These are phyloP conservation scores for Cocos nucifera DNA, from an alignment of 176 grass and related monocot species.

Conservation along the genomic window DNA sequence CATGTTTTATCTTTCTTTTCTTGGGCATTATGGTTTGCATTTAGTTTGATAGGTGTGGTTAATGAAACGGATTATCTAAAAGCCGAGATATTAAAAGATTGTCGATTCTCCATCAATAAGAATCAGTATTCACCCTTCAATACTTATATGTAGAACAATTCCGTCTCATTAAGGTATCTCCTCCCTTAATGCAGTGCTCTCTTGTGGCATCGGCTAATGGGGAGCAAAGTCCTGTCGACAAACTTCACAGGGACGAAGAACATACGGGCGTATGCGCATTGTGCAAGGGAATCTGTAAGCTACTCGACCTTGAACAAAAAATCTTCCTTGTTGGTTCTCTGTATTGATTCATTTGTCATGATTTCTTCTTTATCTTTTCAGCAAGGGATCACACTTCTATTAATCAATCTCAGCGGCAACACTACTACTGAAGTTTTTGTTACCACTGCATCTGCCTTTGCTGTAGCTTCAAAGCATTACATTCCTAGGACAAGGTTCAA, in stretches of 20 bases:
- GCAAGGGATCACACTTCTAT: constrained; percentile 54
- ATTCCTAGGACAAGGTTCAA: constrained; percentile 7
- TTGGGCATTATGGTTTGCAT: too few relatives aligned
- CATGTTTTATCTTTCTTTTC: too few relatives aligned
- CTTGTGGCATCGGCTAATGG: constrained; percentile 74
- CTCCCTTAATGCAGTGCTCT: constrained; percentile 42
- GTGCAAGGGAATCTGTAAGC: constrained; percentile 6
- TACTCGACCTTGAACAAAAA: not conserved
- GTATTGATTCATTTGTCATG: not conserved
- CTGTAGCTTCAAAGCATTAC: constrained; percentile 16
- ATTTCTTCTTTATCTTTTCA: constrained; percentile 10
- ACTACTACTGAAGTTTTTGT: constrained; percentile 28
- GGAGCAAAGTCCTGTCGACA: constrained; percentile 39
- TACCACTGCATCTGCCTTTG: constrained; percentile 3
- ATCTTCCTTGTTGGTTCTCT: not conserved
- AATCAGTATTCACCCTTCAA: too few relatives aligned
- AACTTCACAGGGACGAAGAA: constrained; percentile 46
- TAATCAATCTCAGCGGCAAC: constrained; percentile 72
- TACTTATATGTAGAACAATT: too few relatives aligned
- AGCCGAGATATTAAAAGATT: too few relatives aligned
- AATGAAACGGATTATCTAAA: too few relatives aligned
- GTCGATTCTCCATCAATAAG: too few relatives aligned
- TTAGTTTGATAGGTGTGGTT: too few relatives aligned
- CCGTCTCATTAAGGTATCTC: too few relatives aligned
- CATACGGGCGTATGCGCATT: constrained; percentile 29